Percentiles rank a stretch among this genome's conserved stretches.
phyloP scores from a whole-genome alignment of 116 monocot genomes.

The Posidonia oceanica region DNA sequence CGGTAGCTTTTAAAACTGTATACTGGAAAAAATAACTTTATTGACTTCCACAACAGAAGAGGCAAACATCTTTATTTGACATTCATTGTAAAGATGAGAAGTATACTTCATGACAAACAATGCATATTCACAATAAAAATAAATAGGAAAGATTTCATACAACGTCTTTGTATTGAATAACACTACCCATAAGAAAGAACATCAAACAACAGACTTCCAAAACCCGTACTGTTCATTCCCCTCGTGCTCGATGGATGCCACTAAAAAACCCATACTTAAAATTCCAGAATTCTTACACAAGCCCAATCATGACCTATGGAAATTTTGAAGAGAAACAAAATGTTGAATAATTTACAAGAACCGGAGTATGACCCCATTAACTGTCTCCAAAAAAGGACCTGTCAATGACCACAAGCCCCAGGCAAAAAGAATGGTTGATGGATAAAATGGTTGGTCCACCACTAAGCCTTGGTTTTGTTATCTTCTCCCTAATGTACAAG shows the following conservation, averaged over 20 bases:
- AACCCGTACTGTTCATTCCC: background rate
- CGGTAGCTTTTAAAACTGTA: too few relatives aligned
- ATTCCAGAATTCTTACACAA: background rate
- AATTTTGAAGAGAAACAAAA: background rate
- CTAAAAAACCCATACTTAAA: background rate
- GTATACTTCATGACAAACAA: background rate
- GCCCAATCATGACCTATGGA: background rate
- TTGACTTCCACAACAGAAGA: too few relatives aligned
- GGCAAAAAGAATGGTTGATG: background rate
- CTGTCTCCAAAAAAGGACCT: background rate
- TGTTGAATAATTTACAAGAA: background rate
- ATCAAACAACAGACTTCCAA: conserved; percentile 2
- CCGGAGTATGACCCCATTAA: background rate
- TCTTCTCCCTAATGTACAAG: conserved; percentile 19
- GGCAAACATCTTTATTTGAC: too few relatives aligned
- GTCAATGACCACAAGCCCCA: background rate
- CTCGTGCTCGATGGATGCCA: background rate
- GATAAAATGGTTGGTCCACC: background rate
- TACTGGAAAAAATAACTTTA: too few relatives aligned
- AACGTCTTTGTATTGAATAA: background rate
- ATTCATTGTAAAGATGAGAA: too few relatives aligned
- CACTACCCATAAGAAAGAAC: background rate
- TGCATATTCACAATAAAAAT: conserved; percentile 5
- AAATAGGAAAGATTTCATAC: background rate
- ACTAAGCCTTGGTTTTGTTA: too few relatives aligned